Evolutionary conservation across 2,329 filamentous ascomycete species (phyloP).

Genomic region (Fusarium sp.): DNA sequence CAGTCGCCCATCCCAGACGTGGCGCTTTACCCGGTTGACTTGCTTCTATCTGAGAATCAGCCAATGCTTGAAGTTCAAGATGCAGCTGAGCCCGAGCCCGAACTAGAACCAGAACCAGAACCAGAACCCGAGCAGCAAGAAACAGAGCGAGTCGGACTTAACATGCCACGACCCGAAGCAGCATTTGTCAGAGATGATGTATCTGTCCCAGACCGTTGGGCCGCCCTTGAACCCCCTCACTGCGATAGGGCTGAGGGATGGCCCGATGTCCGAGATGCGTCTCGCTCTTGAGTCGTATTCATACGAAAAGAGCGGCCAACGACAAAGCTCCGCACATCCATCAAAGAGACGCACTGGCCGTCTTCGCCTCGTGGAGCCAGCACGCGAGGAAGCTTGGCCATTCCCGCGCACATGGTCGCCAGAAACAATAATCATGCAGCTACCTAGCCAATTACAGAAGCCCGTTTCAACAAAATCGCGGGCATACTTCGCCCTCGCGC

Average conservation of each 20-base stretch:
- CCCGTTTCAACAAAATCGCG: neutral
- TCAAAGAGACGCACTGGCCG: neutral
- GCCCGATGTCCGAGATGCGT: neutral
- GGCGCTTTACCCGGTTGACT: neutral
- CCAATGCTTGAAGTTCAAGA: neutral
- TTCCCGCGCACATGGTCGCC: neutral
- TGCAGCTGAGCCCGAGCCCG: neutral
- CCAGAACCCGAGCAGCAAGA: neutral
- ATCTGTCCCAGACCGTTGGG: neutral
- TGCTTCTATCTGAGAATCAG: neutral
- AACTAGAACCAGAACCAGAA: neutral
- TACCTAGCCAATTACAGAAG: conserved; percentile 14
- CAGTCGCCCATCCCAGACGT: neutral
- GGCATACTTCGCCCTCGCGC: conserved; percentile 32
- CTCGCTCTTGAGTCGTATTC: neutral
- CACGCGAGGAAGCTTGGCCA: neutral
- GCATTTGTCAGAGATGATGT: neutral
- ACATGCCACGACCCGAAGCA: neutral
- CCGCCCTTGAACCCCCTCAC: neutral
- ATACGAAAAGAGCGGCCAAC: neutral
- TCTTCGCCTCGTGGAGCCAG: neutral
- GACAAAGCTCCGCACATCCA: neutral
- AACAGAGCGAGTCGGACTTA: neutral
- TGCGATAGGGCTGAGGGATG: conserved; percentile 1
- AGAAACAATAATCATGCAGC: neutral